A percentile compares a stretch with the other conserved stretches of the same genome.
Conservation (phyloP, 495 filamentous ascomycete genomes). For the Talaromyces thailandensis region DNA sequence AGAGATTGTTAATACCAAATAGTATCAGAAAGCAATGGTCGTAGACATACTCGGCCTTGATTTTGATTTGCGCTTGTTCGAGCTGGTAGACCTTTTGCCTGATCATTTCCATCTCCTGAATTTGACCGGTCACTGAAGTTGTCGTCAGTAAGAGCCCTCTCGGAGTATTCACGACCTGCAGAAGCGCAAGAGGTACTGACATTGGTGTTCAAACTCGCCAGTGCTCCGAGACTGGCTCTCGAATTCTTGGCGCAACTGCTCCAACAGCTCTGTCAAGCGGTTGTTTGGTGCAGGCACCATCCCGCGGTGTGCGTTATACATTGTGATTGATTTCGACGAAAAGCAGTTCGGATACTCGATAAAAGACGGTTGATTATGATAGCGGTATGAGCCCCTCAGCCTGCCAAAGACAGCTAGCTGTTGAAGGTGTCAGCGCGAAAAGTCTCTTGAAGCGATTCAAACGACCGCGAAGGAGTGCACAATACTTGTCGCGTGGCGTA, state of each 20-base stretch:
- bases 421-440: neutral
- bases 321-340: conserved; percentile 26
- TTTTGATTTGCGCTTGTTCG: conserved; percentile 73
- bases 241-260: conserved; percentile 84
- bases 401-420: neutral
- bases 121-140: conserved; percentile 66
- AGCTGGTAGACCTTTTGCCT: conserved; percentile 83
- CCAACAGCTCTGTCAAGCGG: conserved; percentile 83
- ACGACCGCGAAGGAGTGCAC: neutral
- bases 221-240: conserved; percentile 68
- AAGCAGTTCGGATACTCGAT: neutral
- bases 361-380: neutral
- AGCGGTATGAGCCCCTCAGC: neutral
- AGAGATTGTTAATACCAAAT: conserved; percentile 1
- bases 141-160: conserved; percentile 11
- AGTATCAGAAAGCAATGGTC: neutral
- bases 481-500: neutral
- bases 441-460: neutral
- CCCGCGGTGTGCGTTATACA: conserved; percentile 88
- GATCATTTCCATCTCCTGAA: conserved; percentile 88
- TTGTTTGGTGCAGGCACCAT: conserved; percentile 65
- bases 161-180: neutral
- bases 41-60: conserved; percentile 76
- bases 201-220: conserved; percentile 79
- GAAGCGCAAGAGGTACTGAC: conserved; percentile 45